Evolutionary conservation across 345 rosid genomes (phyloP).

Genomic region (Eucalyptus marginata): DNA sequence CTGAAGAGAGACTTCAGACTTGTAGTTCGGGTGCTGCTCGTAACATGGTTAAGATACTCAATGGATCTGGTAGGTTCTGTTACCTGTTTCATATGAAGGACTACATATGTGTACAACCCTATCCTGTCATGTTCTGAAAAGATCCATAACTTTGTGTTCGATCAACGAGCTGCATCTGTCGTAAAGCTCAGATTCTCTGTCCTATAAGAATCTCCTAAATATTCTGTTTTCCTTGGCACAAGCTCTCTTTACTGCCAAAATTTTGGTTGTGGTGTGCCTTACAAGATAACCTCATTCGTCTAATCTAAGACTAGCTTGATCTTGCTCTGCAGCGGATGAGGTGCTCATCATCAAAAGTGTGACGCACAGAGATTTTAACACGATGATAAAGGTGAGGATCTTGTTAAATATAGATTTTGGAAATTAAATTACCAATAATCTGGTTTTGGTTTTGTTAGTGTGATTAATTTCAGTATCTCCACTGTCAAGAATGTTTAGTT

Average conservation of each 20-base stretch:
- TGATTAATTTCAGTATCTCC: neutral
- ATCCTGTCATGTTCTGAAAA: neutral
- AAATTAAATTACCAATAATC: neutral
- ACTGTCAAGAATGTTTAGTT: neutral
- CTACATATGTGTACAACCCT: neutral
- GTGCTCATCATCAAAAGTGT: constrained; percentile 89
- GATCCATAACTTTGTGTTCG: neutral
- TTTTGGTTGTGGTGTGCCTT: neutral
- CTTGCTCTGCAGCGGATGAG: constrained; percentile 59
- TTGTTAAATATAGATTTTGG: neutral
- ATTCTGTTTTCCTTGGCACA: neutral
- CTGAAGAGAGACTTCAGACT: constrained; percentile 92
- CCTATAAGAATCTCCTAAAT: neutral
- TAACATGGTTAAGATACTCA: constrained; percentile 77
- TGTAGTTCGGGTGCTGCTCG: constrained; percentile 97
- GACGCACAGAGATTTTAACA: constrained; percentile 78
- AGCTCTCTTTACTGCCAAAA: neutral
- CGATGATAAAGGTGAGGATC: constrained; percentile 72
- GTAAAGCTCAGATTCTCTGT: neutral
- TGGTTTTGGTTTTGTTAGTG: neutral
- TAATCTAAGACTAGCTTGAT: neutral
- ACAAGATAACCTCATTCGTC: neutral
- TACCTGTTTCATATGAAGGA: neutral
- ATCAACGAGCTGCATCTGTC: neutral
- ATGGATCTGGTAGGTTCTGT: constrained; percentile 54